phyloP scores from a whole-genome alignment of 129 eudicot genomes.

The Cynara cardunculus region DNA sequence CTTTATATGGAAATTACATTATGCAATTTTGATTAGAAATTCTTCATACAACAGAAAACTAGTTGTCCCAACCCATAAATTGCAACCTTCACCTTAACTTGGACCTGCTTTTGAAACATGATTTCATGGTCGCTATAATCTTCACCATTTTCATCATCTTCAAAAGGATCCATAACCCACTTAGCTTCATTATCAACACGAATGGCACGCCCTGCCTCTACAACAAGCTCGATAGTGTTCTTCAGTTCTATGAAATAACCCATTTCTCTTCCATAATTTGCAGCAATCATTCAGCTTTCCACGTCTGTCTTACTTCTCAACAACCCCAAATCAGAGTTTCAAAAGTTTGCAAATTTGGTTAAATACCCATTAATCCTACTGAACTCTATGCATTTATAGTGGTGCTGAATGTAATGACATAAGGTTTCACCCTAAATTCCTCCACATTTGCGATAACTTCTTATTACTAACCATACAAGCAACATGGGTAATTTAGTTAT shows the following conservation, averaged over 20 bases:
- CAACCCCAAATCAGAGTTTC: slow-evolving; percentile 93
- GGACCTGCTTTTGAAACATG: slow-evolving; percentile 21
- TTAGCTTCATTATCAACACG: slow-evolving; percentile 61
- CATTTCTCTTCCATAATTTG: slow-evolving; percentile 55
- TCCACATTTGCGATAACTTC: slow-evolving; percentile 23
- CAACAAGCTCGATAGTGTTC: slow-evolving; percentile 66
- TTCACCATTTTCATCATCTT: slow-evolving; percentile 9
- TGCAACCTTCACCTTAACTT: slow-evolving; percentile 14
- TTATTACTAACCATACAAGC: too few species aligned
- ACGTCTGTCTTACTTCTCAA: slow-evolving; percentile 83
- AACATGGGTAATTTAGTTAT: too few species aligned
- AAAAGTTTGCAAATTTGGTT: slow-evolving; percentile 72
- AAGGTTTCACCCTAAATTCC: slow-evolving; percentile 74
- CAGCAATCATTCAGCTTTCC: slow-evolving; percentile 78
- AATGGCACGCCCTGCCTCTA: slow-evolving; percentile 75
- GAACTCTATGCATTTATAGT: slow-evolving; percentile 92
- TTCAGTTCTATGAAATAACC: slow-evolving; percentile 41
- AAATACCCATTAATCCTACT: slow-evolving; percentile 68
- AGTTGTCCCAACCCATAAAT: slow-evolving; percentile 14
- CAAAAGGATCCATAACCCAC: slow-evolving; percentile 36
- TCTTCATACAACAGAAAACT: neutral
- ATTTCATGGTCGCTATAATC: neutral
- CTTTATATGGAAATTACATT: slow-evolving; percentile 1
- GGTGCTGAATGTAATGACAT: slow-evolving; percentile 83
- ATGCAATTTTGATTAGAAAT: neutral